Evolutionary conservation across 495 filamentous ascomycete genomes (phyloP).

Genomic region (Choiromyces venosus): DNA sequence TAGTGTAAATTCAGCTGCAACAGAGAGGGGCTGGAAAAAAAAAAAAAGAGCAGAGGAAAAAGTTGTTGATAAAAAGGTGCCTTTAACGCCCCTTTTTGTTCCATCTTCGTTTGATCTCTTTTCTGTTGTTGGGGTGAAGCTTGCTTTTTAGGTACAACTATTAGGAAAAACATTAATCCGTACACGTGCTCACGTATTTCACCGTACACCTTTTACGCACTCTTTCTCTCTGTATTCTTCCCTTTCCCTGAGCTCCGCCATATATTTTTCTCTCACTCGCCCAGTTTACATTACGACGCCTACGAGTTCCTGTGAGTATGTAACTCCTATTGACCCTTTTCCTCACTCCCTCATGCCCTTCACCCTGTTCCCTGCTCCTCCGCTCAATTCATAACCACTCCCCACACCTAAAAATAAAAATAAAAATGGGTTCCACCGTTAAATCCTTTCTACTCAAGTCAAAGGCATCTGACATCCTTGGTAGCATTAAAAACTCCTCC

Average conservation of each 20-base stretch:
- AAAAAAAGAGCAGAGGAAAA: not conserved
- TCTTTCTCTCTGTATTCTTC: not conserved
- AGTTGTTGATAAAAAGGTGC: not conserved
- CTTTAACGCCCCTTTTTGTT: not conserved
- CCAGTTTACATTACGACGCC: not conserved
- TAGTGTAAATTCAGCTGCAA: not conserved
- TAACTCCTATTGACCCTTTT: not conserved
- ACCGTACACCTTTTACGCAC: not conserved
- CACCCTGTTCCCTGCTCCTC: not conserved
- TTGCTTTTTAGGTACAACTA: not conserved
- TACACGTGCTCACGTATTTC: not conserved
- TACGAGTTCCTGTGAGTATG: not conserved
- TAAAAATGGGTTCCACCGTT: not conserved
- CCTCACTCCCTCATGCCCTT: not conserved
- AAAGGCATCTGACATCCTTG: not conserved
- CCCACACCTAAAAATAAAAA: not conserved
- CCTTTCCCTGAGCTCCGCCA: not conserved
- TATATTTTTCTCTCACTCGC: not conserved
- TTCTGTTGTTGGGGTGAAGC: not conserved
- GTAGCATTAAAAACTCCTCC: not conserved
- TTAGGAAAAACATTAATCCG: conserved; percentile 3
- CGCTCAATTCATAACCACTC: not conserved
- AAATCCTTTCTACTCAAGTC: not conserved
- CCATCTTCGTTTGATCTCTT: not conserved
- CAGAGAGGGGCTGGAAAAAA: not conserved